phyloP scores from a whole-genome alignment of 2,329 filamentous ascomycete genomes.

The Akanthomyces dipterigenus region DNA sequence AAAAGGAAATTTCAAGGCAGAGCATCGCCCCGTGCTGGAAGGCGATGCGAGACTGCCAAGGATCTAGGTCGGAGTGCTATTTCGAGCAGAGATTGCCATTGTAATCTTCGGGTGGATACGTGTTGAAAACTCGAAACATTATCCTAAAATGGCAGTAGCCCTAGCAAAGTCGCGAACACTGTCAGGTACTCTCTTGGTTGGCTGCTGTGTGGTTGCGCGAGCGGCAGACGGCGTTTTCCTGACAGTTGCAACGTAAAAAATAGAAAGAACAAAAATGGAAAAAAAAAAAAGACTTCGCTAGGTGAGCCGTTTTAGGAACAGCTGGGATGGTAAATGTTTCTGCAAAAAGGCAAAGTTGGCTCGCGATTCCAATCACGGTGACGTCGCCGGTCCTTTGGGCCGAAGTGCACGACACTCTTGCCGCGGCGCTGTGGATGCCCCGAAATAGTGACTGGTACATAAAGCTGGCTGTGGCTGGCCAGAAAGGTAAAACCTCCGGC shows the following conservation, averaged over 20 bases:
- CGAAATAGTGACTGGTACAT: too few species aligned
- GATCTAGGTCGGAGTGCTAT: neutral
- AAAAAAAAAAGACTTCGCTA: too few species aligned
- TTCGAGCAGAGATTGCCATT: neutral
- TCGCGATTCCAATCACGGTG: neutral
- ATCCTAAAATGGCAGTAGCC: neutral
- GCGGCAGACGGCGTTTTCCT: too few species aligned
- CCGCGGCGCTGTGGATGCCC: too few species aligned
- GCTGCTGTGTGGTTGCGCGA: too few species aligned
- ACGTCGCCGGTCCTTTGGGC: constrained; percentile 3
- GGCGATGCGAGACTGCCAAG: neutral
- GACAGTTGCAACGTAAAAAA: too few species aligned
- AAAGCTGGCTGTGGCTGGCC: neutral
- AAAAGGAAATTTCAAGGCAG: neutral
- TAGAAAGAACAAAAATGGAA: too few species aligned
- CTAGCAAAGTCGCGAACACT: too few species aligned
- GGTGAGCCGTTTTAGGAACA: too few species aligned
- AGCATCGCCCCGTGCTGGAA: neutral
- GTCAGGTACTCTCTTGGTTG: too few species aligned
- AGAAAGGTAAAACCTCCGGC: neutral
- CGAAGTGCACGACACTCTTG: neutral
- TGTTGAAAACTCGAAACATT: neutral
- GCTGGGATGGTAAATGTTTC: too few species aligned
- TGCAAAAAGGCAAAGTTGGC: too few species aligned
- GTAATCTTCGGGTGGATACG: neutral